Evolutionary conservation across 2,329 filamentous ascomycete genomes (phyloP).

Genomic region (Colletotrichum lini): DNA sequence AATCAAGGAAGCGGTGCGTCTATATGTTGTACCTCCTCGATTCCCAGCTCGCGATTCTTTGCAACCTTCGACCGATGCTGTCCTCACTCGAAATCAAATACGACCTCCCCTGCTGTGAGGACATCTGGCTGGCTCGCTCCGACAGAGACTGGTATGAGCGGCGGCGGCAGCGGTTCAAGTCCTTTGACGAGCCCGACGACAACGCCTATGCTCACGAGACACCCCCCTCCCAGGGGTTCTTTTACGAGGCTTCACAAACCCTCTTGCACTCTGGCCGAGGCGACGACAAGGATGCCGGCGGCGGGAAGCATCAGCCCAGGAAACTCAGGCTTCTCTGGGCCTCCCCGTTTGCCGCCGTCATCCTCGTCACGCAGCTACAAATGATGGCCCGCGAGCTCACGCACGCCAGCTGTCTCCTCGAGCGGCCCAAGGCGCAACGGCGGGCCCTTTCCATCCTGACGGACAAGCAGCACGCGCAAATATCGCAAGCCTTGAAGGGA

Average conservation of each 20-base stretch:
- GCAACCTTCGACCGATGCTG: constrained; percentile 29
- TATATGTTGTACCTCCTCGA: constrained; percentile 35
- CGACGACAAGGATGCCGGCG: neutral
- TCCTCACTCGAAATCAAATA: constrained; percentile 36
- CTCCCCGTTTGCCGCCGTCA: constrained; percentile 26
- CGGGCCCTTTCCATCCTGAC: constrained; percentile 25
- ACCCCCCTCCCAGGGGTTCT: constrained; percentile 22
- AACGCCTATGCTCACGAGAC: constrained; percentile 26
- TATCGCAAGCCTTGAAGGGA: constrained; percentile 19
- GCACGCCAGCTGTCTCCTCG: constrained; percentile 26
- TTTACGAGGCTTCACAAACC: constrained; percentile 27
- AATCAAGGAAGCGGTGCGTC: constrained; percentile 26
- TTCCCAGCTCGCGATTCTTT: constrained; percentile 26
- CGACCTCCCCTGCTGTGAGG: constrained; percentile 30
- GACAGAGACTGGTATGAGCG: constrained; percentile 23
- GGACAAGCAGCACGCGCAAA: constrained; percentile 29
- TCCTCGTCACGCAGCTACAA: constrained; percentile 29
- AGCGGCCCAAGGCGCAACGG: constrained; percentile 23
- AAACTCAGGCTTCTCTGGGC: constrained; percentile 30
- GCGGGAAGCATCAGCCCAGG: neutral
- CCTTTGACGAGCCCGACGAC: constrained; percentile 30
- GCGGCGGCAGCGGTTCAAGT: constrained; percentile 26
- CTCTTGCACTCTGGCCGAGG: constrained; percentile 11
- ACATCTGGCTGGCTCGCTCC: constrained; percentile 28
- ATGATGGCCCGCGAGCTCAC: constrained; percentile 33